Base-by-base conservation (phyloP, 345 rosid genomes). In the Aegle marmelos region DNA sequence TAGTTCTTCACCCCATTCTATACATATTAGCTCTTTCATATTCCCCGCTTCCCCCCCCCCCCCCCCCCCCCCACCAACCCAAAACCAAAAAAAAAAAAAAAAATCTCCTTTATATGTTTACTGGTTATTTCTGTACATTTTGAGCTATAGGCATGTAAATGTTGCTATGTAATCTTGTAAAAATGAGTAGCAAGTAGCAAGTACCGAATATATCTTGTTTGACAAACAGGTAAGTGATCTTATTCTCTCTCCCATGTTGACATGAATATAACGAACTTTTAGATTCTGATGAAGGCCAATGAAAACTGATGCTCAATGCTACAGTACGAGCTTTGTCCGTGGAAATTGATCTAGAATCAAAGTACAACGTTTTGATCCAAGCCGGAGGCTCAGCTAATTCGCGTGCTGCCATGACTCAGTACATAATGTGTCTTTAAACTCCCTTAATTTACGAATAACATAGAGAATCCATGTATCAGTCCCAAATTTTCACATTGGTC, bases 131-230 rank as follows among this genome's bases (percentile, higher is more conserved):
- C 60, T 82, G 80, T 82, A 69, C 72, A 78, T 78, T 75, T 80
- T 60, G 64, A 74, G 70, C 41, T 63, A 11, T 81, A 86, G 79
- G 73, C 59, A 73, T 82, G 84, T 82, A 83, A 79, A 80, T 77
- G 72, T 79, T 30, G 28, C 27, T 27, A 30, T 31, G 64, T 81
- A 69, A 68, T 67, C 69, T 74, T 61, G 34, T 59, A 48, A n/a
- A 34, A 53, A 76, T 21, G 66, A 66, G 65, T 67, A 72, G 76
- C 70, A 34, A 66, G 65, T 67, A 72, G 76, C 70, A 34, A 67
- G 57, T 9, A 33, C n/a, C 30, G 37, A 72, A 22, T 11, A 33
- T 68, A 68, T 19, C 56, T 57, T 45, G 37, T 27, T 61, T 21
- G 28, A 14, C 36, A 54, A 54, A 68, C 6, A 22, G 14, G 17